phyloP scores from a whole-genome alignment of 352 stramenopile genomes.

The Phytopythium kandeliae region DNA sequence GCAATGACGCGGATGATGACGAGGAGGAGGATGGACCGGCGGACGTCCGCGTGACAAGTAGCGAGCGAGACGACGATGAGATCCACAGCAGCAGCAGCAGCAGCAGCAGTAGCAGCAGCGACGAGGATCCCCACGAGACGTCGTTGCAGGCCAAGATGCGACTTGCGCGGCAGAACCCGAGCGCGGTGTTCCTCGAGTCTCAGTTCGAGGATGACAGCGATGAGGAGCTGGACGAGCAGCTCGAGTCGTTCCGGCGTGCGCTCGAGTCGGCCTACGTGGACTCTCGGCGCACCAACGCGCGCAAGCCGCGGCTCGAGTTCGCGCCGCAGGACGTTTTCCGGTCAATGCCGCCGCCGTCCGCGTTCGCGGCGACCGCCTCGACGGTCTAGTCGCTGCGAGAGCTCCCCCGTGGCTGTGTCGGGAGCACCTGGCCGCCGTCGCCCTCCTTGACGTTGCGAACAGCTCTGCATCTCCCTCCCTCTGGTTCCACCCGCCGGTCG shows the following conservation, averaged over 20 bases:
- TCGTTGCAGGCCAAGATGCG: slow-evolving; percentile 60
- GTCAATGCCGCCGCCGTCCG: slow-evolving; percentile 17
- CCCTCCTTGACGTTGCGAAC: not conserved
- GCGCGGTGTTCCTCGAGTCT: slow-evolving; percentile 74
- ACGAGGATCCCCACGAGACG: slow-evolving; percentile 5
- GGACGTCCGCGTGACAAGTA: not conserved
- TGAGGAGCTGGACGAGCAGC: slow-evolving; percentile 64
- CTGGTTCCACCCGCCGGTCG: not conserved
- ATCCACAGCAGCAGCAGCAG: slow-evolving; percentile 5
- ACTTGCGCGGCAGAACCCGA: slow-evolving; percentile 62
- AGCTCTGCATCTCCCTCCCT: not conserved
- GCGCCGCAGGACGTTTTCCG: slow-evolving; percentile 69
- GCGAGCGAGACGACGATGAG: slow-evolving; percentile 6
- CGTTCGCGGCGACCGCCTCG: slow-evolving; percentile 1
- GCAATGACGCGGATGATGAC: slow-evolving; percentile 16
- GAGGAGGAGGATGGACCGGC: slow-evolving; percentile 4
- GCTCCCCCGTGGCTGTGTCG: not conserved
- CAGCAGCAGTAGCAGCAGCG: too few relatives aligned
- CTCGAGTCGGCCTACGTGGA: slow-evolving; percentile 71
- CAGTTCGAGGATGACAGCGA: slow-evolving; percentile 80
- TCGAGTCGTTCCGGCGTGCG: slow-evolving; percentile 72
- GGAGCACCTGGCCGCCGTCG: not conserved
- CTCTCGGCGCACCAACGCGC: slow-evolving; percentile 32
- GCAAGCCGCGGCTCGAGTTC: slow-evolving; percentile 61
- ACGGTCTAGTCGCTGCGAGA: not conserved